Conservation (phyloP, 305 asterid genomes). For the Nicotiana rustica region DNA sequence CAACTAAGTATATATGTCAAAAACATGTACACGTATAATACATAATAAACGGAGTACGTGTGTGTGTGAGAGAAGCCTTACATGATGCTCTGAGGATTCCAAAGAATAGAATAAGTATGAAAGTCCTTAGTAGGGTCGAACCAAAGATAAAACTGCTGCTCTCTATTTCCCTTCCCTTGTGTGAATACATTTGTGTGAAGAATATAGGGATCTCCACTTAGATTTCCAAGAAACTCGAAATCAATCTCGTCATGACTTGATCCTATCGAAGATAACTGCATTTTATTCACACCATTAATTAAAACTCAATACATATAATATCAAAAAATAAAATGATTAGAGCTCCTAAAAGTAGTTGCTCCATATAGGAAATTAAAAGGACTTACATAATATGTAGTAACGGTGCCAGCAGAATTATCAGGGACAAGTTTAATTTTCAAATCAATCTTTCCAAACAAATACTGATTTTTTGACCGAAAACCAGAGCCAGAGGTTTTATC, state of each 20-base stretch:
- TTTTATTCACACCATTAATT: background rate
- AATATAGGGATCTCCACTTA: slow-evolving; percentile 36
- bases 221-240: slow-evolving; percentile 36
- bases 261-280: slow-evolving; percentile 34
- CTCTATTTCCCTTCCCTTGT: slow-evolving; percentile 31
- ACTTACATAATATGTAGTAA: slow-evolving; percentile 38
- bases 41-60: too few species aligned
- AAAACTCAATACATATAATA: background rate
- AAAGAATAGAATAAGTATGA: slow-evolving; percentile 35
- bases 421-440: slow-evolving; percentile 35
- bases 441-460: slow-evolving; percentile 35
- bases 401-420: slow-evolving; percentile 39
- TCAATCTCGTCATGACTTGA: slow-evolving; percentile 37
- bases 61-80: background rate
- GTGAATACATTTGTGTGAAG: slow-evolving; percentile 35
- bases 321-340: too few species aligned
- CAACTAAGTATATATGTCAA: too few species aligned
- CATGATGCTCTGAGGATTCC: slow-evolving; percentile 37
- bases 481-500: slow-evolving; percentile 39
- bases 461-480: slow-evolving; percentile 30
- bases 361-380: background rate
- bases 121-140: slow-evolving; percentile 36
- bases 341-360: background rate
- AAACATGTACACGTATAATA: too few species aligned
- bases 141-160: slow-evolving; percentile 38